phyloP scores from a whole-genome alignment of 352 stramenopile species.

The Phytophthora niederhauseri region DNA sequence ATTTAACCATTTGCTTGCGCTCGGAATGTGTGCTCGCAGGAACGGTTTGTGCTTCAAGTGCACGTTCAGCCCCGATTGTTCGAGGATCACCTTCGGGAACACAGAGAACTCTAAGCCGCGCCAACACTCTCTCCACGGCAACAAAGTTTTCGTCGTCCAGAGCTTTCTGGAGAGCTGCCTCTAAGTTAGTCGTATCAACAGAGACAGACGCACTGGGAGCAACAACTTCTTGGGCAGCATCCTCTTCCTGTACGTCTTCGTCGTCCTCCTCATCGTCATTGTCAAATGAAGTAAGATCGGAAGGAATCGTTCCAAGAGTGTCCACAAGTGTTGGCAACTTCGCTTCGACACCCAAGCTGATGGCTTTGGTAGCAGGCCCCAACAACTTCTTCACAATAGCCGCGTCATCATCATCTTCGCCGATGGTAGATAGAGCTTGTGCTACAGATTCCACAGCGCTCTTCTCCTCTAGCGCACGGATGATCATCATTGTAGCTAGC shows the following conservation, averaged over 20 bases:
- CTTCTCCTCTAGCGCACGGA: slow-evolving; percentile 78
- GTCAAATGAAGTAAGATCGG: slow-evolving; percentile 6
- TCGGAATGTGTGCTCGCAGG: slow-evolving; percentile 55
- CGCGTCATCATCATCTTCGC: slow-evolving; percentile 29
- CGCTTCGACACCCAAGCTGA: slow-evolving; percentile 62
- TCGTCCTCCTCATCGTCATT: slow-evolving; percentile 30
- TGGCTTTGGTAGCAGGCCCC: slow-evolving; percentile 48
- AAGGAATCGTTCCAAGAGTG: slow-evolving; percentile 30
- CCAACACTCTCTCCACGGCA: slow-evolving; percentile 61
- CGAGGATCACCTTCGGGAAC: slow-evolving; percentile 38
- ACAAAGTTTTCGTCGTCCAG: slow-evolving; percentile 74
- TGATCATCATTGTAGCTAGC: slow-evolving; percentile 85
- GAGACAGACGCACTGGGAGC: slow-evolving; percentile 8
- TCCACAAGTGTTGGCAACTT: slow-evolving; percentile 53
- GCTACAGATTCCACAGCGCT: slow-evolving; percentile 59
- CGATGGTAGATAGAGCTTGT: slow-evolving; percentile 40
- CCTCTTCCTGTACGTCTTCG: slow-evolving; percentile 9
- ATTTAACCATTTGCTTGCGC: slow-evolving; percentile 81
- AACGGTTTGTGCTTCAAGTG: slow-evolving; percentile 35
- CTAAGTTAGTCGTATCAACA: slow-evolving; percentile 46
- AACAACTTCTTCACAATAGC: slow-evolving; percentile 41
- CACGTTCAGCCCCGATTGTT: slow-evolving; percentile 39
- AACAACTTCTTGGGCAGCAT: slow-evolving; percentile 8
- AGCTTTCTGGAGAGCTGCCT: slow-evolving; percentile 63
- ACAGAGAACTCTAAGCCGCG: slow-evolving; percentile 45